These are phyloP conservation scores for Arthroderma sp. DNA, from an alignment of 2,329 filamentous ascomycete genomes.

Conservation along the genomic window DNA sequence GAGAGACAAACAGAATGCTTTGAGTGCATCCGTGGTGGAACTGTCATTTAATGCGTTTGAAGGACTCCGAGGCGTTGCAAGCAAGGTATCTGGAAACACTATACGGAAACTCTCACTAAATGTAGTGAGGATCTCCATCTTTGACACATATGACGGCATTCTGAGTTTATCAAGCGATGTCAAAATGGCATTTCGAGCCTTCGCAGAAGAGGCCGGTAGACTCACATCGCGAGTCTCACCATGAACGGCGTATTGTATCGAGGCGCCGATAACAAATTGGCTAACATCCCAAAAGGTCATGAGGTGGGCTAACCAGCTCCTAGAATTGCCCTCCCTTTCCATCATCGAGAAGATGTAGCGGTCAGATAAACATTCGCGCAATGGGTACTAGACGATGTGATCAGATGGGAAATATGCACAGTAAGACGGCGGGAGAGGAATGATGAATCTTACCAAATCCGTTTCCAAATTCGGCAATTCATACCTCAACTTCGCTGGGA, in stretches of 20 bases:
- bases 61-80: conserved; percentile 15
- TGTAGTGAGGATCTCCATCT: conserved; percentile 22
- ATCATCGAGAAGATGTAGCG: conserved; percentile 24
- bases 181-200: conserved; percentile 27
- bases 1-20: conserved; percentile 22
- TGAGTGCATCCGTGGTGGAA: conserved; percentile 25
- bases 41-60: conserved; percentile 19
- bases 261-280: conserved; percentile 28
- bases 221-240: conserved; percentile 22
- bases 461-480: conserved; percentile 25
- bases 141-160: conserved; percentile 22
- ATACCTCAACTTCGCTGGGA: conserved; percentile 21
- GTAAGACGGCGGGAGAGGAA: conserved; percentile 13
- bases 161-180: conserved; percentile 23
- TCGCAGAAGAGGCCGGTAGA: conserved; percentile 22
- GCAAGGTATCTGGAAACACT: conserved; percentile 27
- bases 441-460: conserved; percentile 27
- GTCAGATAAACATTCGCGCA: conserved; percentile 23
- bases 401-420: not conserved
- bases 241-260: conserved; percentile 26
- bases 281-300: conserved; percentile 28
- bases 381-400: conserved; percentile 22
- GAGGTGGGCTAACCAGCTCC: conserved; percentile 28
- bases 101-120: conserved; percentile 26
- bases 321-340: conserved; percentile 16